Conservation (phyloP, 2,329 filamentous ascomycete genomes). For the Neofusicoccum kwambonambiense region DNA sequence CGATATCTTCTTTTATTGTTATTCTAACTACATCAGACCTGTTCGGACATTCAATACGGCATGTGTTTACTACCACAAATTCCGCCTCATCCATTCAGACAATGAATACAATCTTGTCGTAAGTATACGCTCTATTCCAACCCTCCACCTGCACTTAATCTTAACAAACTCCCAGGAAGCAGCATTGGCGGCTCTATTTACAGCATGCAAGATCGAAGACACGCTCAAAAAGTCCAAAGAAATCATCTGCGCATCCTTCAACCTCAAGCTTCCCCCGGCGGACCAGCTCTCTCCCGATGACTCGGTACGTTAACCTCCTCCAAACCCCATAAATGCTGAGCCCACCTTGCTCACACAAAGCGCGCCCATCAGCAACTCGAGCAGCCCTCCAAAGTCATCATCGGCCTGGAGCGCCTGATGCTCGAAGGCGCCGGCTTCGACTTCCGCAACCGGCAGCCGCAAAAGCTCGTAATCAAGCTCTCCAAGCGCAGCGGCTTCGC, state of each 20-base stretch:
- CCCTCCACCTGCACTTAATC: not conserved
- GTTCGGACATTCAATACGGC: slow-evolving; percentile 91
- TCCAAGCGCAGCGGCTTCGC: slow-evolving; percentile 59
- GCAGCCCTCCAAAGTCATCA: slow-evolving; percentile 72
- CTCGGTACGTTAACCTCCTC: slow-evolving; percentile 54
- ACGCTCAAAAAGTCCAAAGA: slow-evolving; percentile 96
- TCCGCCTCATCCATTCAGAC: slow-evolving; percentile 81
- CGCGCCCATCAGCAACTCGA: slow-evolving; percentile 68
- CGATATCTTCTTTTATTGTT: not conserved
- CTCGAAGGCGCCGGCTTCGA: slow-evolving; percentile 93
- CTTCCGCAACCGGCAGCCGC: slow-evolving; percentile 84
- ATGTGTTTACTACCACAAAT: slow-evolving; percentile 90
- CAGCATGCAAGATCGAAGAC: slow-evolving; percentile 96
- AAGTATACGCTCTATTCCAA: slow-evolving; percentile 23
- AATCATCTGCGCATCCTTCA: slow-evolving; percentile 86
- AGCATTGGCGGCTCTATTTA: slow-evolving; percentile 82
- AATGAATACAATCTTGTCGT: slow-evolving; percentile 74
- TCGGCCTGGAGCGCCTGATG: slow-evolving; percentile 87
- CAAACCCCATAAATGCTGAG: not conserved
- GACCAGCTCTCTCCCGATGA: slow-evolving; percentile 76
- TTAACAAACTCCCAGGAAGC: slow-evolving; percentile 60
- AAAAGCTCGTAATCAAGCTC: slow-evolving; percentile 81
- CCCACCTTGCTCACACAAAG: not conserved
- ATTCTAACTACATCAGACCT: slow-evolving; percentile 55
- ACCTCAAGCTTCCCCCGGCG: slow-evolving; percentile 69